Conservation (phyloP, 305 asterid species). For the Coffea humblotiana region DNA sequence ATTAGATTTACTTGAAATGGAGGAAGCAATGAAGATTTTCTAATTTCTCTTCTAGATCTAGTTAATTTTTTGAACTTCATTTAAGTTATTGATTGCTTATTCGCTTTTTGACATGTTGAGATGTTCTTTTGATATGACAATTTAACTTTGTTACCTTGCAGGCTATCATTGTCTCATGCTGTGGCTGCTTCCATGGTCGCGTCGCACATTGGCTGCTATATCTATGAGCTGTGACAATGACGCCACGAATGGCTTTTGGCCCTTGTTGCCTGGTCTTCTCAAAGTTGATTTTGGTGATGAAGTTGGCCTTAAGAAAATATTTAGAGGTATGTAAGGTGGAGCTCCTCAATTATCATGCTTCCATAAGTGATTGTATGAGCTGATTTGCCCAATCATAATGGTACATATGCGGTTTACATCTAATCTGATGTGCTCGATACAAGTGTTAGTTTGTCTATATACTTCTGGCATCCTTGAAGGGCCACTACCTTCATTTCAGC, state of each 20-base stretch:
- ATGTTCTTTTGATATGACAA: neutral
- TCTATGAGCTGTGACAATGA: slow-evolving; percentile 99
- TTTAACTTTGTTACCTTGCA: slow-evolving; percentile 22
- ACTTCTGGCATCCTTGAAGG: neutral
- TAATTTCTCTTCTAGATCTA: neutral
- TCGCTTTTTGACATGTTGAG: too few relatives aligned
- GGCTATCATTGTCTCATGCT: slow-evolving; percentile 93
- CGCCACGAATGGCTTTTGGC: slow-evolving; percentile 91
- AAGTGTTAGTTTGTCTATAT: neutral
- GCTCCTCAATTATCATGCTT: slow-evolving; percentile 1
- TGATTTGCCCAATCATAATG: neutral
- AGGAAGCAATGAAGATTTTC: neutral
- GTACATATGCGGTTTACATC: too few relatives aligned
- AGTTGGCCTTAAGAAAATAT: slow-evolving; percentile 65
- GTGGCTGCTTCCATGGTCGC: slow-evolving; percentile 99
- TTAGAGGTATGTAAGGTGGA: slow-evolving; percentile 51
- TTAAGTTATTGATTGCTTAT: neutral
- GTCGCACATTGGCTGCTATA: slow-evolving; percentile 87
- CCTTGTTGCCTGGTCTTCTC: slow-evolving; percentile 75
- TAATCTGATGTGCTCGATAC: neutral
- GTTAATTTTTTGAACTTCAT: neutral
- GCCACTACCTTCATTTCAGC: neutral
- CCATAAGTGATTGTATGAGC: neutral
- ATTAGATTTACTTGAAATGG: neutral
- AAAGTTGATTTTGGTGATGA: slow-evolving; percentile 91